Base-by-base conservation (phyloP, 1,139 yeast genomes). In the Candida sp. region DNA sequence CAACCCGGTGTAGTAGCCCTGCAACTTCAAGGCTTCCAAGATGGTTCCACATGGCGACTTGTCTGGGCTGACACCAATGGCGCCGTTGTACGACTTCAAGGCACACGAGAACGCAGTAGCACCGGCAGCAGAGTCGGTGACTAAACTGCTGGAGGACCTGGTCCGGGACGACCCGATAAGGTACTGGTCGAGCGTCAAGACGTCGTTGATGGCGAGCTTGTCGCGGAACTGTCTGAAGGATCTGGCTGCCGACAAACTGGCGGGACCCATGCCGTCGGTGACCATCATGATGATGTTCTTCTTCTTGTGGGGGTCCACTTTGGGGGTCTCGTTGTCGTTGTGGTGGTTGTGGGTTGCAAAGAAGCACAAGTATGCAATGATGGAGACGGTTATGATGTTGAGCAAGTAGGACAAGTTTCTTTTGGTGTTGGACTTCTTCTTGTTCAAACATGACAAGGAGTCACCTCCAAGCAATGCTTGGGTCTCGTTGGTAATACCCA, bases 91-190 rank as follows among this genome's bases (percentile, higher is more conserved):
- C 9, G 92, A 73, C 70, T 91, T 91, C 59, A 83, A 61, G 6
- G 85, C 93, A 65, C 96, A 88, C 0, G 96, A 77, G 63, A 89
- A 91, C 0, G 96, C 97, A 9, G 96, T 90, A 25, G 97, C 97
- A 17, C 97, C 97, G 3, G 97, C 97, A 8, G 97, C 97, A 31
- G 96, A 88, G 66, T 91, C 97, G 0, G 97, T 91, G 54, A 91
- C 80, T 57, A 88, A 73, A 1, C 94, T 87, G 52, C 78, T 75
- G 34, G 83, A 80, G 11, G 96, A 88, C 54, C 90, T 76, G 1
- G 97, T 91, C 58, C 96, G 80, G 5, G 94, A 85, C 39, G 86
- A 77, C 25, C 97, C 97, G 49, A 90, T 77, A 41, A 90, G 70
- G 63, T 84, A 82, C 50, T 81, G 70, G 65, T 91, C 97, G 40